A percentile compares a stretch with the other conserved stretches of the same genome.
Evolutionary conservation across 192 early-diverging fungal species (phyloP).

Genomic region (Dissophora globulifera): DNA sequence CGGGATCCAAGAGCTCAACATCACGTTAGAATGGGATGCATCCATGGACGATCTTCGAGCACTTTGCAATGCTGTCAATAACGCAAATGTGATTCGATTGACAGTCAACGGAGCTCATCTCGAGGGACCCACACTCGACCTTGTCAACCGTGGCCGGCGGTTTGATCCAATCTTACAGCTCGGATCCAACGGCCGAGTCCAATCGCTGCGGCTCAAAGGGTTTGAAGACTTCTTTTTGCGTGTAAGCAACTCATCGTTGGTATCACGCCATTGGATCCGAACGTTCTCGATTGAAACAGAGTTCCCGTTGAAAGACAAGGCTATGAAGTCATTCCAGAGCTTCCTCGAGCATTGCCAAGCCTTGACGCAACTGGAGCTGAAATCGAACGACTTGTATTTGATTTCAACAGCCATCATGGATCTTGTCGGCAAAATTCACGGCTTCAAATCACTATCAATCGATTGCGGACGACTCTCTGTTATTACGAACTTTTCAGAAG

Average conservation of each 20-base stretch:
- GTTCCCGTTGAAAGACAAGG: too few species aligned
- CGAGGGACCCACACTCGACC: background rate
- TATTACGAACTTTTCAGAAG: too few species aligned
- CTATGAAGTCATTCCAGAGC: too few species aligned
- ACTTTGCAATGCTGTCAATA: background rate
- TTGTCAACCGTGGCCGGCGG: slow-evolving; percentile 3
- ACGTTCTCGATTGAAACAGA: background rate
- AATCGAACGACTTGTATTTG: too few species aligned
- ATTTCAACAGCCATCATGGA: too few species aligned
- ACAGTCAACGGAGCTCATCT: background rate
- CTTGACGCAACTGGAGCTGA: too few species aligned
- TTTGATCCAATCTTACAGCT: slow-evolving; percentile 2
- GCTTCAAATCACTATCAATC: too few species aligned
- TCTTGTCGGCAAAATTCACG: too few species aligned
- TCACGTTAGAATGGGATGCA: background rate
- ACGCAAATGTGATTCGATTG: background rate
- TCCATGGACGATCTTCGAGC: background rate
- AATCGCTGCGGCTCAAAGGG: background rate
- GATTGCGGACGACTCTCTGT: too few species aligned
- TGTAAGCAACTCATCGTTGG: background rate
- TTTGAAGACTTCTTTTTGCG: slow-evolving; percentile 7
- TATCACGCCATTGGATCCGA: background rate
- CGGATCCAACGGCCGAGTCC: background rate
- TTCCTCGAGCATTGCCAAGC: too few species aligned
- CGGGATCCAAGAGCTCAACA: background rate